These are phyloP conservation scores for Geotrichum australiense DNA, from an alignment of 1,139 yeast species.

Conservation along the genomic window DNA sequence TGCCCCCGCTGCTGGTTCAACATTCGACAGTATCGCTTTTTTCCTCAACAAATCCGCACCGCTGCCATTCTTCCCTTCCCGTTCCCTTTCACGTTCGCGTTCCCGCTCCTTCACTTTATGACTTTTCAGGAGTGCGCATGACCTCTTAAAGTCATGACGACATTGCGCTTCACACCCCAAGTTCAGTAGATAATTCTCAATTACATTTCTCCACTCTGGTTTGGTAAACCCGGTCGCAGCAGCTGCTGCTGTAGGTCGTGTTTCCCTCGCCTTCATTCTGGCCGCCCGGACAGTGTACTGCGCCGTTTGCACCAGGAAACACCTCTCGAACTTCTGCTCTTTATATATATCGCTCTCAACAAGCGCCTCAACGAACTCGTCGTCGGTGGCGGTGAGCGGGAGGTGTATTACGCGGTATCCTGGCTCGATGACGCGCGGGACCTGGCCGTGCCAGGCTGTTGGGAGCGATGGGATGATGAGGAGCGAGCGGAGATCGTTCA, in stretches of 20 bases:
- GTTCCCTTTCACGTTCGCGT: slow-evolving; percentile 16
- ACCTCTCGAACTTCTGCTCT: slow-evolving; percentile 49
- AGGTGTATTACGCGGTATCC: slow-evolving; percentile 41
- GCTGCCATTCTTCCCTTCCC: neutral
- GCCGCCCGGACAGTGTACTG: slow-evolving; percentile 53
- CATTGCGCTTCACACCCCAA: slow-evolving; percentile 66
- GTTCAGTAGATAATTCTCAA: slow-evolving; percentile 56
- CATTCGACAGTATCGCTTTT: slow-evolving; percentile 28
- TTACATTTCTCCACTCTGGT: slow-evolving; percentile 62
- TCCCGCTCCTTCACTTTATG: slow-evolving; percentile 31
- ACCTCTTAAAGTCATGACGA: slow-evolving; percentile 48
- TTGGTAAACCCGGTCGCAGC: slow-evolving; percentile 27
- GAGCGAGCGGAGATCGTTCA: slow-evolving; percentile 57
- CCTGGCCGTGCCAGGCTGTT: slow-evolving; percentile 45
- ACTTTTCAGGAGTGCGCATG: slow-evolving; percentile 38
- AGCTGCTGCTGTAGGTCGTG: neutral
- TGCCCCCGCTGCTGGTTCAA: slow-evolving; percentile 13
- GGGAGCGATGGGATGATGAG: slow-evolving; percentile 44
- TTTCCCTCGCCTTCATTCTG: slow-evolving; percentile 31
- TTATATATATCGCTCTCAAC: slow-evolving; percentile 51
- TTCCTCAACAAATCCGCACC: slow-evolving; percentile 25
- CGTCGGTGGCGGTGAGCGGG: slow-evolving; percentile 47
- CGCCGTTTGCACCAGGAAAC: slow-evolving; percentile 52
- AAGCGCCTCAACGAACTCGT: slow-evolving; percentile 41
- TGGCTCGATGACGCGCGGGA: slow-evolving; percentile 43